phyloP scores from a whole-genome alignment of 164 flowering plant genomes.

The Magnolia sinica region DNA sequence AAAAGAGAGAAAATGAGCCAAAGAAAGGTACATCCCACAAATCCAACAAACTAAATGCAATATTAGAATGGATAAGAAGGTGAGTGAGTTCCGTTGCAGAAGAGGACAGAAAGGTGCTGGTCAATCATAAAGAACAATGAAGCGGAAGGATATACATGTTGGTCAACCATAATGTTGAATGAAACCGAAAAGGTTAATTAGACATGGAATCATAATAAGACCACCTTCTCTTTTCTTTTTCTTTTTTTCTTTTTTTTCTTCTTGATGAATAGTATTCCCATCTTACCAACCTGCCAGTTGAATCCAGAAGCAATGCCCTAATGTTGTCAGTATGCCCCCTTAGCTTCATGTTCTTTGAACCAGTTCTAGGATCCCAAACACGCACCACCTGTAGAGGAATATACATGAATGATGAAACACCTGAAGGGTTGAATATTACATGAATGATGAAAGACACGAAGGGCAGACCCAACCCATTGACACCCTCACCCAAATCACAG shows the following conservation, averaged over 20 bases:
- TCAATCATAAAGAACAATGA: no score
- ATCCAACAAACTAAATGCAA: no score
- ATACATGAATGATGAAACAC: conserved; percentile 5
- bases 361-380: conserved; percentile 97
- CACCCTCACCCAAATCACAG: no score
- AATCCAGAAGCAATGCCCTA: conserved; percentile 84
- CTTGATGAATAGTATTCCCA: neutral
- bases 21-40: no score
- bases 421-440: neutral
- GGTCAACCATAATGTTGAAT: no score
- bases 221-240: neutral
- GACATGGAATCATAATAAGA: neutral
- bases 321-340: conserved; percentile 97
- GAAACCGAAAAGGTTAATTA: neutral
- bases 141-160: no score
- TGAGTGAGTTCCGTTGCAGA: no score
- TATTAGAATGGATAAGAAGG: no score
- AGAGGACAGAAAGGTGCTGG: no score
- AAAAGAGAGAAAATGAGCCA: no score
- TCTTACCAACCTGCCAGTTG: conserved; percentile 82
- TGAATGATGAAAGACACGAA: neutral
- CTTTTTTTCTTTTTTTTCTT: no score
- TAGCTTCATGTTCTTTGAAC: conserved; percentile 88
- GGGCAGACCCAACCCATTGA: no score
- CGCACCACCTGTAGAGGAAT: conserved; percentile 71